These are phyloP conservation scores for Blastomyces emzantsi DNA, from an alignment of 2,329 filamentous ascomycete species.

Conservation along the genomic window DNA sequence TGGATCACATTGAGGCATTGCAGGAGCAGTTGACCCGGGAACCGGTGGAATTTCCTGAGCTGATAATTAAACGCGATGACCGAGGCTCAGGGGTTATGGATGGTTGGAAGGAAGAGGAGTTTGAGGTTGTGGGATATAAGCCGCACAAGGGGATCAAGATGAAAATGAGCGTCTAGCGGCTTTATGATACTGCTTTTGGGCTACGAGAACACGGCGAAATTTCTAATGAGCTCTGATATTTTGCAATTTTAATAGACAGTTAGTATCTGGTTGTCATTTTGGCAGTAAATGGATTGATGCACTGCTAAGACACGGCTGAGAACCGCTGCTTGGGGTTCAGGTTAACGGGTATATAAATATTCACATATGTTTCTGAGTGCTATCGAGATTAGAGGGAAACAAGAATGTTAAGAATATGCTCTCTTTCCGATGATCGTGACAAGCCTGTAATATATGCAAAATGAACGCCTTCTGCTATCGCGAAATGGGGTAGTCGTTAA, in stretches of 20 bases:
- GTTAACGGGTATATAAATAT: neutral
- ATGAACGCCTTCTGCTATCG: neutral
- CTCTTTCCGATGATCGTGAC: neutral
- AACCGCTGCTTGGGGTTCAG: neutral
- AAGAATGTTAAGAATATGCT: neutral
- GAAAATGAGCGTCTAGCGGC: conserved; percentile 84
- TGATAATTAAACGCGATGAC: conserved; percentile 61
- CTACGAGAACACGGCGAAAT: neutral
- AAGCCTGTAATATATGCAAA: neutral
- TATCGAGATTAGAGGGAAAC: neutral
- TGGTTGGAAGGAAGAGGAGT: conserved; percentile 81
- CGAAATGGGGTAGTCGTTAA: conserved; percentile 3
- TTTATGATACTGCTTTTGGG: neutral
- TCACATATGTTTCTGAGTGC: neutral
- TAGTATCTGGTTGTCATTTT: neutral
- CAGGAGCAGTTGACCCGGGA: conserved; percentile 70
- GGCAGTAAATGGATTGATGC: neutral
- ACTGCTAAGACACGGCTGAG: neutral
- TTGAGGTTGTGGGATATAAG: conserved; percentile 77
- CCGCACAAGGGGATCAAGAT: conserved; percentile 89
- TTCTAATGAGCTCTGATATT: neutral
- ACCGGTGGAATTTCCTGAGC: conserved; percentile 68
- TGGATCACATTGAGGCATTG: conserved; percentile 84
- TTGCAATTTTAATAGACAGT: neutral
- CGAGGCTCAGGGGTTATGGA: conserved; percentile 81